Conservation (phyloP, 176 grass and related monocot species). For the Carex pumila region DNA sequence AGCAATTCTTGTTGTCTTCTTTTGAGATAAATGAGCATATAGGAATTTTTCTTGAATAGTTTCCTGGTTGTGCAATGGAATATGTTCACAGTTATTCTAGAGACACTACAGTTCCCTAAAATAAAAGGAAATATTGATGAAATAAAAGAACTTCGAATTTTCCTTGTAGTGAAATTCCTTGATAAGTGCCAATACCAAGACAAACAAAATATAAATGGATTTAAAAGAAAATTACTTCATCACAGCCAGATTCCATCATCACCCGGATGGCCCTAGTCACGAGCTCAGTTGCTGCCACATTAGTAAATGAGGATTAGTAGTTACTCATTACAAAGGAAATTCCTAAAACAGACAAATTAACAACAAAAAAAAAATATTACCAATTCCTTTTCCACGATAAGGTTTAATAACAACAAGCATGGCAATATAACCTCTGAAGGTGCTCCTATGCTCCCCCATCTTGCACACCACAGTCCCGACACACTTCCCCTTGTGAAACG, state of each 20-base stretch:
- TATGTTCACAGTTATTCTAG: not conserved
- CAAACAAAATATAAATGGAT: not conserved
- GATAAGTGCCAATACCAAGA: not conserved
- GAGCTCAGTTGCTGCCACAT: conserved; percentile 70
- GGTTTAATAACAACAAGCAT: conserved; percentile 94
- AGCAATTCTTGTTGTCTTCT: not conserved
- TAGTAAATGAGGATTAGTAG: conserved; percentile 6
- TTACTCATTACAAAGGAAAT: not conserved
- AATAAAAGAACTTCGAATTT: not conserved
- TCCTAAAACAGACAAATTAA: not conserved
- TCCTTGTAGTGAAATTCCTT: not conserved
- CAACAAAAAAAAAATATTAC: conserved; percentile 25
- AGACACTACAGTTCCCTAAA: not conserved
- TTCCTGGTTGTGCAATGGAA: not conserved
- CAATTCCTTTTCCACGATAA: conserved; percentile 83
- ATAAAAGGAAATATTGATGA: not conserved
- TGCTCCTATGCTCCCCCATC: conserved; percentile 73
- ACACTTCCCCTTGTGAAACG: conserved; percentile 57
- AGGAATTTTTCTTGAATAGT: not conserved
- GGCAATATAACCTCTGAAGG: conserved; percentile 81
- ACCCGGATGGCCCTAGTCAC: conserved; percentile 69
- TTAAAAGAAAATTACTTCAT: conserved; percentile 43
- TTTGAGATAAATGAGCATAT: not conserved
- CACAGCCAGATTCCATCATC: conserved; percentile 95
- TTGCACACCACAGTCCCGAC: conserved; percentile 97